Evolutionary conservation across 345 rosid species (phyloP), one percentile per base, ranked within the genome.

Genomic region (Aquilaria malaccensis): DNA sequence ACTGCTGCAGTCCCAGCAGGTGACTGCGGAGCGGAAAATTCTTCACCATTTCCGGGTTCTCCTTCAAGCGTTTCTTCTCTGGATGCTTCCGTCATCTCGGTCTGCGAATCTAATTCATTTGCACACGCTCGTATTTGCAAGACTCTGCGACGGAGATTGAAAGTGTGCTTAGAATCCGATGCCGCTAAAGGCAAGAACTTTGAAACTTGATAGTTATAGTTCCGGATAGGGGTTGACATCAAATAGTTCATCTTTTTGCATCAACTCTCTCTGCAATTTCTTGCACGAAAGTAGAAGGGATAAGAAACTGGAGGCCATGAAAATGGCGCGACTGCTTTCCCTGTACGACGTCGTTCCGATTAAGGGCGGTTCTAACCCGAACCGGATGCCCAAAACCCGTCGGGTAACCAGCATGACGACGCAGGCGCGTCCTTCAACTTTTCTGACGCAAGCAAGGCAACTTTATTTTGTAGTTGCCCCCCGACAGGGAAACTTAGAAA

Each of bases 41-140:
- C 65, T 59, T 5, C 58, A 43, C 70, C 33, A 15, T 66, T 72
- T 11, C 50, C 63, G 60, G 76, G 37, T 56, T 75, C 60, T 52
- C 54, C 30, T 43, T 55, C 68, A 22, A 37, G 59, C 13, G 41
- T 54, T 46, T 72, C 73, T 50, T 69, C 73, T 45, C 72, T 59
- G 13, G 71, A 50, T 52, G 77, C 80, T 56, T 74, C 81, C 11
- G 37, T 66, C 29, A 70, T 66, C 22, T 37, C 56, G 2, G 61
- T 63, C 64, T 55, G 75, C 29, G 76, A 10, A 48, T 83, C 85
- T 7, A 65, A 59, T 56, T 82, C 87, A 43, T 86, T 80, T 55
- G 83, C 67, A 50, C 67, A 76, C 33, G 80, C 79, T 62, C 61
- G 50, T 55, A 73, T 47, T 60, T 67, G 77, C 62, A 80, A 66